Evolutionary conservation across 208 protist genomes (phyloP), one percentile per base, ranked within the genome.

Genomic region (Trypanosoma mega): DNA sequence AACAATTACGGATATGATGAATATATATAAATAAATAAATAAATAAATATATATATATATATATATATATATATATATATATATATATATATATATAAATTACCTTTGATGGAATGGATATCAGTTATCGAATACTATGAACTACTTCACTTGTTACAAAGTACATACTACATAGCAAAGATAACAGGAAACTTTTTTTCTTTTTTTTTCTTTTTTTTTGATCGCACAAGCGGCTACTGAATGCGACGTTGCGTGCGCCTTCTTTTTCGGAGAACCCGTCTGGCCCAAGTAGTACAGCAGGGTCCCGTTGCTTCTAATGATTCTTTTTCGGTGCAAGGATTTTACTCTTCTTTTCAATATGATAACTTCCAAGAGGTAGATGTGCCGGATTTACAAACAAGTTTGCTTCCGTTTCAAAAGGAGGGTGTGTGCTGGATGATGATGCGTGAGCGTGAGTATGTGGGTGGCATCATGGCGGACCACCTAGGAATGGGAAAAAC

Each of bases 401-500:
- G 66, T 23, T 64, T 96, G 27, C 71, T 96, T 16, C 85, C 87
- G 0, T 96, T 96, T 77, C 90, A 96, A 60, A 91, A 90, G 60
- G 84, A 96, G 47, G 90, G 90, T 41, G 79, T 96, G 37, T 78
- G 85, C 23, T 96, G 90, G 87, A 96, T 96, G 90, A 75, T 78
- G 20, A 78, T 88, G 14, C 74, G 87, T 16, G 87, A 96, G 60
- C 63, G 83, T 14, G 64, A 47, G 27, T 78, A 92, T 57, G 69
- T 89, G 14, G 90, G 90, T 9, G 90, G 90, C 18, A 94, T 96
- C 30, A 93, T 96, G 87, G 87, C 90, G 0, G 90, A 96, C 48
- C 90, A 96, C 50, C 68, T 96, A 12, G 90, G 90, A 9, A 93
- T 96, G 84, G 90, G 90, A 0, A 96, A 96, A 66, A 96, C 90